Evolutionary conservation across 805 yeast species (phyloP).

Genomic region (Saccharomycopsis synnaedendra): DNA sequence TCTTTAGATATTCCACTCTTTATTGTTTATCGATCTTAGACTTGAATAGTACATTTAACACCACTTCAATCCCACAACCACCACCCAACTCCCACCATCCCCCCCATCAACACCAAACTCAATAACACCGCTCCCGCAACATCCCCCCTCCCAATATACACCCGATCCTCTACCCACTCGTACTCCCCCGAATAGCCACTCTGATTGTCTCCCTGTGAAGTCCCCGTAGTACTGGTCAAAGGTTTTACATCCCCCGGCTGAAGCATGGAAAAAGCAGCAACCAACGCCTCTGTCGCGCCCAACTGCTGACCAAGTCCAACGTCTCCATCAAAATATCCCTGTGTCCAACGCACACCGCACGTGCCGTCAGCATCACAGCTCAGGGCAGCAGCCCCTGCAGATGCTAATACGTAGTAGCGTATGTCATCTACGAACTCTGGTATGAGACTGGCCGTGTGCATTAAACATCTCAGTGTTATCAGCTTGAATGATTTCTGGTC

Average conservation of each 20-base stretch:
- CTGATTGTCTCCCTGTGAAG: constrained; percentile 42
- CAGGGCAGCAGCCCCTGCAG: constrained; percentile 66
- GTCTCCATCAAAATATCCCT: constrained; percentile 52
- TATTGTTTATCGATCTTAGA: too few species aligned
- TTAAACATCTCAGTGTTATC: constrained; percentile 61
- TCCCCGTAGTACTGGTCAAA: neutral
- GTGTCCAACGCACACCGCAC: constrained; percentile 76
- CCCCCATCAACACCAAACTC: constrained; percentile 61
- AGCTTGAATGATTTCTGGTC: constrained; percentile 91
- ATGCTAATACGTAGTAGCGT: constrained; percentile 26
- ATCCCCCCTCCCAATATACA: constrained; percentile 49
- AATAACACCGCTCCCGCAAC: constrained; percentile 84
- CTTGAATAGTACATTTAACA: too few species aligned
- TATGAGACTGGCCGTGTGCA: constrained; percentile 56
- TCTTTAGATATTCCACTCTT: too few species aligned
- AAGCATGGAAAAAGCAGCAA: constrained; percentile 23
- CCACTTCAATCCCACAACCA: constrained; percentile 47
- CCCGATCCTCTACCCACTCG: constrained; percentile 23
- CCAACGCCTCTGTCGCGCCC: constrained; percentile 55
- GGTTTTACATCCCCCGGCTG: neutral
- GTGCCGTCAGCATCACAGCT: constrained; percentile 71
- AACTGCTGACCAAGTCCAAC: constrained; percentile 89
- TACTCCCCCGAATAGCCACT: constrained; percentile 25
- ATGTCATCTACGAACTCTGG: constrained; percentile 33
- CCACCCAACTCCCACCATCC: constrained; percentile 50